Evolutionary conservation across 148 eudicot genomes (phyloP), one percentile per base, ranked within the genome.

Genomic region (Diospyros lotus): DNA sequence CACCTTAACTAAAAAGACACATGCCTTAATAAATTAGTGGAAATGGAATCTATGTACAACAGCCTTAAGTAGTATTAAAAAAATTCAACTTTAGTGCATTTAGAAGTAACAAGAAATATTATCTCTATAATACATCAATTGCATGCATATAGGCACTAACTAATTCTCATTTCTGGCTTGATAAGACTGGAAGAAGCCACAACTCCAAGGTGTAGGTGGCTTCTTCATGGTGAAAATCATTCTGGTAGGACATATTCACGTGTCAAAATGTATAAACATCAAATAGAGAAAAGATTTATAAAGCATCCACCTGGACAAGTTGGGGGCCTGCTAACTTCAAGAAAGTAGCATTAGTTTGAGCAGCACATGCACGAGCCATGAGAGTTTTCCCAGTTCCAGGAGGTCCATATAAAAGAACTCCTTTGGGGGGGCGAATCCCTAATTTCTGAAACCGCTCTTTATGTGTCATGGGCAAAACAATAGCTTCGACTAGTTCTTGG

Each of bases 311-410:
- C 97, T 94, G 98, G 69, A 94, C 98, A 68, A 94, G 97, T 85
- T 92, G 98, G 69, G 98, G 98, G 28, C 98, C 98, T 28, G 98
- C 98, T 71, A 94, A 76, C 87, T 94, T 94, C 76, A 95, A 75
- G 80, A 92, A 95, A 75, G 98, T 92, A 80, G 98, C 97, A 87
- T 95, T 95, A 62, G 98, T 95, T 84, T 95, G 98, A 42, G 98
- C 98, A n/a, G 98, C 98, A 87, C 98, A 95, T 64, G 98, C 98
- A 79, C 97, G 91, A 63, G 98, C 98, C 97, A 95, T 95, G 43
- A 95, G 80, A 60, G 98, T 92, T 84, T 95, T 92, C 9, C 98
- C 98, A 52, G 98, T 95, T 3, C 97, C 97, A 46, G 98, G 98
- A 79, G 98, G 97, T 13, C 98, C 98, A 84, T 95, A 95, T 44